Conservation (phyloP, 1,284 basidiomycete genomes). For the Ustilago crameri region DNA sequence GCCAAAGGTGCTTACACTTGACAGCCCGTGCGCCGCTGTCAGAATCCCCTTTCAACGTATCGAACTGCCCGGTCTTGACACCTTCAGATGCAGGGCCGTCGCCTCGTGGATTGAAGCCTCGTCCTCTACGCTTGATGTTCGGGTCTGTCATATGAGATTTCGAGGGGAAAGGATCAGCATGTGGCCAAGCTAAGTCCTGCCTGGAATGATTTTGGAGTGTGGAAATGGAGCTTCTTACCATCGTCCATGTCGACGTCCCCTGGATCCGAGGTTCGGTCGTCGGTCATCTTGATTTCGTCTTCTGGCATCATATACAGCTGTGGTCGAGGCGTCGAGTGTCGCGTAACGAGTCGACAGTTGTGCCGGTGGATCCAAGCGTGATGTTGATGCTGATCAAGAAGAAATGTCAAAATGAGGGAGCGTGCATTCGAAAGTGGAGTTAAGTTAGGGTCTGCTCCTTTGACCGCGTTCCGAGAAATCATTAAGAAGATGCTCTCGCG, state of each 20-base stretch:
- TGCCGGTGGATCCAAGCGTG: neutral
- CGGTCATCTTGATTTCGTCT: constrained; percentile 18
- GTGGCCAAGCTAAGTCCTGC: too few species aligned
- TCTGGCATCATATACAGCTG: constrained; percentile 13
- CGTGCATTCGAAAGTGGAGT: too few species aligned
- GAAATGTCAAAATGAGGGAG: constrained; percentile 10
- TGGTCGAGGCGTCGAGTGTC: too few species aligned
- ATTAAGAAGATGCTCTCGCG: neutral
- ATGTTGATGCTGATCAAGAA: neutral
- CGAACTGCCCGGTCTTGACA: constrained; percentile 46
- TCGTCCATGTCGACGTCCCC: constrained; percentile 58
- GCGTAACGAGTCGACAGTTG: too few species aligned
- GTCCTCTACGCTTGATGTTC: constrained; percentile 68
- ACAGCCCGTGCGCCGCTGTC: constrained; percentile 53
- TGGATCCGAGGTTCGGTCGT: constrained; percentile 12
- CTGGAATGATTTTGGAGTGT: too few species aligned
- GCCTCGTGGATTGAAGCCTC: constrained; percentile 67
- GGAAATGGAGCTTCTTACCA: constrained; percentile 21
- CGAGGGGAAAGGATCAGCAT: too few species aligned
- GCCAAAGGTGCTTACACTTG: constrained; percentile 41
- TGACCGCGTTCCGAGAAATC: constrained; percentile 26
- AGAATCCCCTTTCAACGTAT: constrained; percentile 32
- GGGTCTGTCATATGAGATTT: constrained; percentile 49
- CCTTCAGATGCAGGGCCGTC: constrained; percentile 56
- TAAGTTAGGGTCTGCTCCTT: constrained; percentile 26